Evolutionary conservation across 352 stramenopile species (phyloP), one percentile per base, ranked within the genome.

Genomic region (Globisporangium solare): DNA sequence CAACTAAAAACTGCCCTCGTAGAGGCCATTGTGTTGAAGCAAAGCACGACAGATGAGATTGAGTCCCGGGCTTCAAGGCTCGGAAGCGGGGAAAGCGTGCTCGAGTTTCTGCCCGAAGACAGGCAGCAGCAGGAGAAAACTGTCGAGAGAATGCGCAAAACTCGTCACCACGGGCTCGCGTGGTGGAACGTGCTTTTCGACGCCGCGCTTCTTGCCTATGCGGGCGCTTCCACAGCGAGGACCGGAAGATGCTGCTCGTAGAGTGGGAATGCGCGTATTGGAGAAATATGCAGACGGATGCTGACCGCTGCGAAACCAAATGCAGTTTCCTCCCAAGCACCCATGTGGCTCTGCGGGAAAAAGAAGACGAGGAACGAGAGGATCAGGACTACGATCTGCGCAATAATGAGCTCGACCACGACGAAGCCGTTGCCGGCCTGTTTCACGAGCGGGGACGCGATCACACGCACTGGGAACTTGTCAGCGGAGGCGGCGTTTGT

Each of bases 111-210:
- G 0, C 22, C 54, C 24, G 64, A 79, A 18, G 71, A 88, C 32
- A 71, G 74, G 22, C 15, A 22, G 0, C 58, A 68, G 8, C 54
- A 64, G 27, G 57, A 73, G 7, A 58, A 37, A 13, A 32, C 56
- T 1, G 61, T 47, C 40, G 37, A 50, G 7, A 64, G 63, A 40
- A 52, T 13, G 10, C 40, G 61, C 12, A 66, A 53, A 27, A 60
- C 71, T 18, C 64, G 63, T 7, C 31, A 48, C 0, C 61, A 69
- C 17, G 70, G 66, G 0, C 42, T 88, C 0, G 57, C 64, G 0
- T 70, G 66, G 50, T 86, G 76, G 76, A 88, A 89, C 35, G 71
- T 78, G 0, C 61, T 89, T 7, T 27, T 92, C 1, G 58, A 63
- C 1, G 76, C 79, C 49, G 74, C 65, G 11, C 27, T 71, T 0